Percentiles rank a stretch among this genome's conserved stretches.
Conservation (phyloP, 2,329 filamentous ascomycete genomes). For the Ilyonectria mors-panacis region DNA sequence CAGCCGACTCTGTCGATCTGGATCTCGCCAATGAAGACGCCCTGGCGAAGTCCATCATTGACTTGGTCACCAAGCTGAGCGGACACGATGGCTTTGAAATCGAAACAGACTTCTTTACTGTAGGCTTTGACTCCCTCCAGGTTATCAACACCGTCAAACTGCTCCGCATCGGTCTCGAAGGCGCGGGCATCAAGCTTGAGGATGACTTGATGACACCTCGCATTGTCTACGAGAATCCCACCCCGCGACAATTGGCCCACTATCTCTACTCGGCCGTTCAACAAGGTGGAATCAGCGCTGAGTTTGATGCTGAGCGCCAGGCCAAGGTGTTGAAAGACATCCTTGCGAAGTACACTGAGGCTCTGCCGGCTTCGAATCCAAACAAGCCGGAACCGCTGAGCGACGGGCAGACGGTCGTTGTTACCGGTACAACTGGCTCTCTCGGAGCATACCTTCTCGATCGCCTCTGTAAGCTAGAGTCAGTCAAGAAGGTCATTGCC, state of each 20-base stretch:
- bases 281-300: not conserved
- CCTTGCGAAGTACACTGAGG: constrained; percentile 3
- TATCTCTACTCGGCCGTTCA: not conserved
- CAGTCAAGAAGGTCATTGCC: constrained; percentile 44
- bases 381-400: constrained; percentile 5
- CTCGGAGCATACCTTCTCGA: constrained; percentile 81
- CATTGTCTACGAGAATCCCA: constrained; percentile 13
- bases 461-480: constrained; percentile 46
- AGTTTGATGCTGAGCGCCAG: too few species aligned
- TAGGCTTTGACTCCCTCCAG: constrained; percentile 11
- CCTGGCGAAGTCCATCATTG: constrained; percentile 2
- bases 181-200: not conserved
- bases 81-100: not conserved
- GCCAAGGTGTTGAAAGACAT: not conserved
- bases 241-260: not conserved
- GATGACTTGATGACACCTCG: not conserved
- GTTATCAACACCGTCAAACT: not conserved
- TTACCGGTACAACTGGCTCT: constrained; percentile 92
- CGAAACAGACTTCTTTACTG: constrained; percentile 11
- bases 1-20: not conserved
- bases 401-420: constrained; percentile 73
- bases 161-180: not conserved
- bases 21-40: not conserved
- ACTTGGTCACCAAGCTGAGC: not conserved
- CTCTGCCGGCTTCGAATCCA: not conserved